Base-by-base conservation (phyloP, 768 basidiomycete genomes). In the Agrocybe pediades region DNA sequence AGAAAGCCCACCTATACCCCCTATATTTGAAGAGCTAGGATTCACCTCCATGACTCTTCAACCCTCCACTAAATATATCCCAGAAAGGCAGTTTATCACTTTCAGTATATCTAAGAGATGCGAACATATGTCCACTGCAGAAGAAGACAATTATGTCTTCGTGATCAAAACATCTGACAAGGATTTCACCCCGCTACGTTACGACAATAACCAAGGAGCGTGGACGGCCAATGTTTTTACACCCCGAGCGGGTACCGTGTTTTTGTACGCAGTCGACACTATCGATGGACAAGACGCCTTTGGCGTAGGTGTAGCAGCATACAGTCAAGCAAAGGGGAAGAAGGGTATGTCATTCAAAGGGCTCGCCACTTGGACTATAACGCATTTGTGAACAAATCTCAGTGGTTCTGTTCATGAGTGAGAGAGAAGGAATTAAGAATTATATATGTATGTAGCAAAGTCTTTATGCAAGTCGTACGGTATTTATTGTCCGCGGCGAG, bases 101-200 rank as follows among this genome's bases (percentile, higher is more conserved):
- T 81, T 81, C 59, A 68, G 67, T 25, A 45, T 78, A 1, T 72
- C 69, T 55, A 81, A 79, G 59, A 67, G 70, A 53, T 81, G 79
- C 58, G 71, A 75, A 59, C 79, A 81, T 60, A 71, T 77, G 70
- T 75, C 75, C 9, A 74, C 65, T 13, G 67, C 61, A 6, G 71
- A 75, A 41, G 56, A 53, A 17, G 74, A 81, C 56, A 77, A 78
- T 51, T 75, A 72, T 52, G 71, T 78, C 11, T 69, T 70, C 53
- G 64, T 78, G 46, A 60, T 79, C 40, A 65, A 64, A 27, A 56
- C 67, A 16, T 66, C 65, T 19, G 71, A 71, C 41, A 62, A 68
- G 33, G 65, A 67, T 9, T 68, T 67, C 27, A 68, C 69, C 9
- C 72, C 75, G 9, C 52, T 81, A 43, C 52, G 62, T 42, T 66